Conservation (phyloP, 2,329 filamentous ascomycete genomes). For the Trichoderma endophyticum region DNA sequence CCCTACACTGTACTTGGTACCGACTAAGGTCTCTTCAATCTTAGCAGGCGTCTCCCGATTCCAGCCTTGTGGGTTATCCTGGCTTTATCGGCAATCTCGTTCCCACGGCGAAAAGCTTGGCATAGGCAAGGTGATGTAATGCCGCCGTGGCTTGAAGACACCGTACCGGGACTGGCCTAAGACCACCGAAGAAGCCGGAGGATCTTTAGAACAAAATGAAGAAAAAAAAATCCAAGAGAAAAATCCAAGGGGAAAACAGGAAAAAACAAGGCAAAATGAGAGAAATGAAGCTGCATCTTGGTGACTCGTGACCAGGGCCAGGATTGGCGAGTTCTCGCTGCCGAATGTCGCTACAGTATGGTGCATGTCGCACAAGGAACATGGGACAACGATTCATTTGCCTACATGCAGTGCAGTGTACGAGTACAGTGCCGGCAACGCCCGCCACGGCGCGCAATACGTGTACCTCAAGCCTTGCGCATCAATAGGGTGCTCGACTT, state of each 20-base stretch:
- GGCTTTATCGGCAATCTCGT: slow-evolving; percentile 13
- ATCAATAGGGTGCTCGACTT: neutral
- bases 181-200: neutral
- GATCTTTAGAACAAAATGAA: neutral
- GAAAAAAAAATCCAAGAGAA: neutral
- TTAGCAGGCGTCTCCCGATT: neutral
- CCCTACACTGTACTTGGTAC: neutral
- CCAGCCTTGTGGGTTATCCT: slow-evolving; percentile 14
- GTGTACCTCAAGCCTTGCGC: neutral
- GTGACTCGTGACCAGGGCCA: neutral
- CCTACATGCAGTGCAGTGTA: neutral
- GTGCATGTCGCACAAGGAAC: neutral
- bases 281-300: neutral
- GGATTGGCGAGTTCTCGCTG: neutral
- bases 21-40: neutral
- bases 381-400: neutral
- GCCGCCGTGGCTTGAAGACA: neutral
- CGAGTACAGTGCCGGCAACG: neutral
- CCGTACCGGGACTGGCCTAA: neutral
- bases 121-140: slow-evolving; percentile 19
- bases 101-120: slow-evolving; percentile 11
- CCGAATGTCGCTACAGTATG: neutral
- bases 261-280: neutral
- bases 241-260: too few species aligned
- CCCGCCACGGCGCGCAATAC: neutral